A percentile compares a stretch with the other conserved stretches of the same genome.
phyloP scores from a whole-genome alignment of 768 basidiomycete genomes.

The Clitopilus hobsonii region DNA sequence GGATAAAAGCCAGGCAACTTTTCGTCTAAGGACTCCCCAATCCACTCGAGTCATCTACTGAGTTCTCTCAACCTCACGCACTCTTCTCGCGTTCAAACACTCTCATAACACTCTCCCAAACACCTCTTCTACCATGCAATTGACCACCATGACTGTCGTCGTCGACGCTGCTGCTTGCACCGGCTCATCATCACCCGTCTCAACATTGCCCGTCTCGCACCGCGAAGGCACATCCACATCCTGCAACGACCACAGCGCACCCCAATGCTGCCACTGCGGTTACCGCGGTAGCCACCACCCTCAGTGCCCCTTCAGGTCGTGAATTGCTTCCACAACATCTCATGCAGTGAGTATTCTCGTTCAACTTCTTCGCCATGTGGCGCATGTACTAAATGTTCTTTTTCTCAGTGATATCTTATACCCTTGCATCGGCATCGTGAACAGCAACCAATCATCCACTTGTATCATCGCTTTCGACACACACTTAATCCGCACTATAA shows the following conservation, averaged over 20 bases:
- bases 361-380: conserved; percentile 1
- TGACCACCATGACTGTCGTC: background rate
- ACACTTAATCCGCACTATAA: conserved; percentile 1
- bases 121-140: background rate
- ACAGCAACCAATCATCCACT: background rate
- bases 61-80: conserved; percentile 14
- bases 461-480: conserved; percentile 1
- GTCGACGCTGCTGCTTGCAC: background rate
- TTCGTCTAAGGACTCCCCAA: conserved; percentile 3
- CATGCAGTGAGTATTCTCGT: conserved; percentile 4
- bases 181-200: conserved; percentile 5
- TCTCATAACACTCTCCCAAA: background rate
- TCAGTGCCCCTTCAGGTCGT: conserved; percentile 59
- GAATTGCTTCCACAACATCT: background rate
- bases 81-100: conserved; percentile 8
- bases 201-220: background rate
- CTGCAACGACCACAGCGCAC: conserved; percentile 48
- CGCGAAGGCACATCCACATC: conserved; percentile 17
- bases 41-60: background rate
- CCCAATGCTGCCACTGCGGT: conserved; percentile 78
- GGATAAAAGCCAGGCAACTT: conserved; percentile 26
- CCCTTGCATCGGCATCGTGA: background rate
- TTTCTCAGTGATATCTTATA: background rate
- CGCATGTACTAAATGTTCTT: conserved; percentile 7
- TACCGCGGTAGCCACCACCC: conserved; percentile 58